A percentile compares a stretch with the other conserved stretches of the same genome.
Conservation (phyloP, 192 early-diverging fungal species). For the Thoreauomyces humboldtii region DNA sequence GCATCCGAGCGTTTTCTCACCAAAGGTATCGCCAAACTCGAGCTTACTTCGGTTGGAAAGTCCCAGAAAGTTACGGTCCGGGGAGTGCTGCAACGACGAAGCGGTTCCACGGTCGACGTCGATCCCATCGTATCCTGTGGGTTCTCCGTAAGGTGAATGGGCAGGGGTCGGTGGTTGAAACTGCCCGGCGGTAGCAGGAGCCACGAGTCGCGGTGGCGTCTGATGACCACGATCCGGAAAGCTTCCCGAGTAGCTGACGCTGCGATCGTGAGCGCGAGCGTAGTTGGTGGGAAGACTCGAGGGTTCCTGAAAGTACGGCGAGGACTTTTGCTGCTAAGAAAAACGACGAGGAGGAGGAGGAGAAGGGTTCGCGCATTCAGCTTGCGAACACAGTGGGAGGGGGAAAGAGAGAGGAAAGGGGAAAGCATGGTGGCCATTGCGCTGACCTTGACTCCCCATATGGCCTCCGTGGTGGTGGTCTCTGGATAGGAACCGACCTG, state of each 20-base stretch:
- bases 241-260: background rate
- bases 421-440: too few relatives aligned
- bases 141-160: constrained; percentile 6
- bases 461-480: background rate
- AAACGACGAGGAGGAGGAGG: background rate
- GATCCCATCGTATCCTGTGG: constrained; percentile 4
- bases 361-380: background rate
- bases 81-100: constrained; percentile 1
- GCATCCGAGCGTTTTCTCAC: background rate
- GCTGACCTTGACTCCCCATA: too few relatives aligned
- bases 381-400: background rate
- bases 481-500: background rate
- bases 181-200: background rate
- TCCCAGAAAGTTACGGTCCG: background rate
- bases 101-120: background rate
- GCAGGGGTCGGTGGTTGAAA: constrained; percentile 1
- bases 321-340: background rate
- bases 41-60: constrained; percentile 1
- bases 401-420: too few relatives aligned
- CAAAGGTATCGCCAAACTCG: background rate
- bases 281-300: background rate
- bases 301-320: background rate
- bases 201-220: constrained; percentile 1
- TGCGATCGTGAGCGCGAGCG: background rate
- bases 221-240: background rate